Conservation (phyloP, 805 yeast genomes). For the Candida arabinofermentans region DNA sequence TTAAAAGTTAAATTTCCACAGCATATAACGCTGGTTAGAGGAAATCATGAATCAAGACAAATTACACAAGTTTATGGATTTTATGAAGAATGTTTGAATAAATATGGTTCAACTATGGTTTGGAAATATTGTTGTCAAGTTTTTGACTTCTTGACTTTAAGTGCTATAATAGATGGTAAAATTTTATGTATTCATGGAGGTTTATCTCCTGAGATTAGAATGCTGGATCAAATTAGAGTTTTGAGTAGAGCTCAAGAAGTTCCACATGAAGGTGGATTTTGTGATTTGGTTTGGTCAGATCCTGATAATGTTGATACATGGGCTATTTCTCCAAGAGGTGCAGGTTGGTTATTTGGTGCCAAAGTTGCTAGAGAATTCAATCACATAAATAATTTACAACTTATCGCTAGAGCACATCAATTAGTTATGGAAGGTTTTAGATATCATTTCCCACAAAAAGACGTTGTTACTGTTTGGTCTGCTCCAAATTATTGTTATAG, state of each 20-base stretch:
- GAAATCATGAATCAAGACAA: conserved; percentile 96
- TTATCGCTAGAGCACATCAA: conserved; percentile 96
- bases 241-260: conserved; percentile 95
- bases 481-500: conserved; percentile 97
- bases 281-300: conserved; percentile 96
- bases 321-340: conserved; percentile 98
- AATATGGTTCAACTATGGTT: conserved; percentile 90
- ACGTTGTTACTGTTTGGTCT: conserved; percentile 96
- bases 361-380: conserved; percentile 94
- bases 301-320: conserved; percentile 97
- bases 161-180: conserved; percentile 94
- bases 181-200: conserved; percentile 97
- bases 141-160: conserved; percentile 87
- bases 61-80: conserved; percentile 99
- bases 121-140: conserved; percentile 98
- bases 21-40: conserved; percentile 87
- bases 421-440: conserved; percentile 98
- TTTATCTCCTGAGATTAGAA: conserved; percentile 91
- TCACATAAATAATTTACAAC: conserved; percentile 82
- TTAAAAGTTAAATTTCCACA: conserved; percentile 67
- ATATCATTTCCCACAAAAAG: conserved; percentile 93
- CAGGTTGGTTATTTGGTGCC: conserved; percentile 96
- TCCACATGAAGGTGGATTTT: conserved; percentile 98
- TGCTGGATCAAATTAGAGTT: conserved; percentile 95
- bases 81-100: conserved; percentile 90